phyloP scores from a whole-genome alignment of 345 rosid genomes.

The Cochlearia excelsa region DNA sequence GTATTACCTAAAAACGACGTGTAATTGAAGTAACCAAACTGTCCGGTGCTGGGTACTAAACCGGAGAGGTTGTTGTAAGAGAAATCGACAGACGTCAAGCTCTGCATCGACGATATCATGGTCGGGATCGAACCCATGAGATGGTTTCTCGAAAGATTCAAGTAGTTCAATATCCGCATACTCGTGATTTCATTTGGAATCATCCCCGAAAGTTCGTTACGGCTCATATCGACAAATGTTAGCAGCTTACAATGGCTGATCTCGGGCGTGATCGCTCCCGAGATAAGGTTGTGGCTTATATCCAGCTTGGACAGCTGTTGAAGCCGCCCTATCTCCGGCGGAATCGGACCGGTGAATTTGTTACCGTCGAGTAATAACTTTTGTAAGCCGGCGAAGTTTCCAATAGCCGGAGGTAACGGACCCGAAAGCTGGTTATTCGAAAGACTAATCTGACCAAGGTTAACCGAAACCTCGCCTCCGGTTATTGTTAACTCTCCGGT shows the following conservation, averaged over 20 bases:
- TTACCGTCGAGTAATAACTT: constrained; percentile 85
- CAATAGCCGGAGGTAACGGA: constrained; percentile 58
- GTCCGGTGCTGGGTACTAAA: constrained; percentile 83
- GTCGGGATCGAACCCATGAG: constrained; percentile 67
- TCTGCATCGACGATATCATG: constrained; percentile 76
- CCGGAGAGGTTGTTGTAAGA: constrained; percentile 89
- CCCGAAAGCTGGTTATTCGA: constrained; percentile 82
- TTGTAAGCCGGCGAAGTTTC: constrained; percentile 79
- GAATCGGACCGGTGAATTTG: constrained; percentile 69
- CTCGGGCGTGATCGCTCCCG: constrained; percentile 58
- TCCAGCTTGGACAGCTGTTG: constrained; percentile 83
- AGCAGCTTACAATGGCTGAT: constrained; percentile 77
- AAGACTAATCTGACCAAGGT: constrained; percentile 69
- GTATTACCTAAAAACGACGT: constrained; percentile 81
- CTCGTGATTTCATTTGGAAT: constrained; percentile 70
- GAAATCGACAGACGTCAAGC: constrained; percentile 87
- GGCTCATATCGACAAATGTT: constrained; percentile 76
- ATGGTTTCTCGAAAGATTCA: constrained; percentile 77
- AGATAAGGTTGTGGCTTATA: constrained; percentile 67
- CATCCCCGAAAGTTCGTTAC: constrained; percentile 74
- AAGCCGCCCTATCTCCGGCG: constrained; percentile 66
- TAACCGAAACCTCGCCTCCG: constrained; percentile 40
- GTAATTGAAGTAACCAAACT: constrained; percentile 86
- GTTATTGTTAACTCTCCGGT: constrained; percentile 60
- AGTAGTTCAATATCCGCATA: constrained; percentile 81